Conservation (phyloP, 306 rosid genomes). For the Astragalus glycyphyllos region DNA sequence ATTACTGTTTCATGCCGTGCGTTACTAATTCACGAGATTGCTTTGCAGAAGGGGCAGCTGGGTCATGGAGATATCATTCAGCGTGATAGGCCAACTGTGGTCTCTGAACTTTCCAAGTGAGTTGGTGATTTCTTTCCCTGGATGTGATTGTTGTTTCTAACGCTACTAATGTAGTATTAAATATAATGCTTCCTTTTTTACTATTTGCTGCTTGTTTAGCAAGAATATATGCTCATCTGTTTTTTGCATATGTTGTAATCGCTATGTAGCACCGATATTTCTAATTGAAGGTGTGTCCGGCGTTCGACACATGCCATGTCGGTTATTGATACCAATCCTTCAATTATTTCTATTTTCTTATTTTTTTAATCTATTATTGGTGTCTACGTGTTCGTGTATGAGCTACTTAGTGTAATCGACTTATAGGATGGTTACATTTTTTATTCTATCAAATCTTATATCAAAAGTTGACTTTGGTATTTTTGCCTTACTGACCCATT, state of each 20-base stretch:
- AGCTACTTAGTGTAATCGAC: no score
- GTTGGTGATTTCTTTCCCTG: conserved; percentile 34
- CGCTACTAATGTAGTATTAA: not conserved
- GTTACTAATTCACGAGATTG: conserved; percentile 37
- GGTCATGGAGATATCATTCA: conserved; percentile 95
- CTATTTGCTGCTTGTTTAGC: not conserved
- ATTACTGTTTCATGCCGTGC: not conserved
- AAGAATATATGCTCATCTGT: not conserved
- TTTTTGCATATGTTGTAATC: not conserved
- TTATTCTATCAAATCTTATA: not conserved
- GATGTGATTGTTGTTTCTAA: not conserved
- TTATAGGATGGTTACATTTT: not conserved
- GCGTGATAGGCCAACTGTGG: conserved; percentile 97
- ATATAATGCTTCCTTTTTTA: not conserved
- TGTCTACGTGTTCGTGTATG: no score
- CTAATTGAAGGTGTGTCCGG: no score
- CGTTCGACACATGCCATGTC: no score
- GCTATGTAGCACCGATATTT: no score
- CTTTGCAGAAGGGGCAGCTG: conserved; percentile 90
- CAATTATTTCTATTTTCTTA: no score
- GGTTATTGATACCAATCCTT: no score
- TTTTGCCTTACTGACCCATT: not conserved
- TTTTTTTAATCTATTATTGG: no score
- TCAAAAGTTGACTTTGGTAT: not conserved
- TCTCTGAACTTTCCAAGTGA: conserved; percentile 92